Evolutionary conservation across 106 monocot species (phyloP), one percentile per base, ranked within the genome.

Genomic region (Allium fistulosum): DNA sequence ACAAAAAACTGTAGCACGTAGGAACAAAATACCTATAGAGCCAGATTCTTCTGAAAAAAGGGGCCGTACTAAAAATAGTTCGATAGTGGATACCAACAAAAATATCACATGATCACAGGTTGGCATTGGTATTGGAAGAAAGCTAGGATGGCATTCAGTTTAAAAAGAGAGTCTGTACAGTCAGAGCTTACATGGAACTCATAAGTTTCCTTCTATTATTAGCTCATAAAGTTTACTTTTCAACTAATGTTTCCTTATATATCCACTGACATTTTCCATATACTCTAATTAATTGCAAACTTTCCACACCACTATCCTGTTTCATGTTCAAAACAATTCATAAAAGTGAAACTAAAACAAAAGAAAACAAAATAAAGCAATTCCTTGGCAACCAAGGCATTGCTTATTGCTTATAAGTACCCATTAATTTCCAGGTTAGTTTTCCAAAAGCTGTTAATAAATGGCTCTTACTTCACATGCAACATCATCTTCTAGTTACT

Each of bases 161-260:
- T 12, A 55, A 55, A 55, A 55, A 15, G 13, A 6, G 53, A 55
- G 15, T 55, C 53, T 12, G 37, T 26, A 63, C 45, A 63, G 48
- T 64, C 64, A 49, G 9, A 66, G 48, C 50, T n/a, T 52, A 66
- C 66, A 51, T 66, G 66, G 66, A 66, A 8, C 14, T 52, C 66
- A 66, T 26, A 52, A 66, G 52, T 26, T 49, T 18, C 51, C 50
- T 11, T 17, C 18, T n/a, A 66, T 4, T 48, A 66, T 7, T 4
- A 52, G 27, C 46, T 16, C 63, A 47, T 2, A 59, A 59, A n/a
- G 12, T 26, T 14, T 47, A 47, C n/a, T 48, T 22, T 66, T 51
- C 49, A 66, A 50, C 65, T 50, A 22, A 17, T 18, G 50, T 17
- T 7, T 10, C 48, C 65, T 9, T 10, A 45, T 16, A 49, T 64